Percentiles rank a stretch among this genome's conserved stretches.
These are phyloP conservation scores for Verticillium klebahnii DNA, from an alignment of 2,329 filamentous ascomycete species.

Conservation along the genomic window DNA sequence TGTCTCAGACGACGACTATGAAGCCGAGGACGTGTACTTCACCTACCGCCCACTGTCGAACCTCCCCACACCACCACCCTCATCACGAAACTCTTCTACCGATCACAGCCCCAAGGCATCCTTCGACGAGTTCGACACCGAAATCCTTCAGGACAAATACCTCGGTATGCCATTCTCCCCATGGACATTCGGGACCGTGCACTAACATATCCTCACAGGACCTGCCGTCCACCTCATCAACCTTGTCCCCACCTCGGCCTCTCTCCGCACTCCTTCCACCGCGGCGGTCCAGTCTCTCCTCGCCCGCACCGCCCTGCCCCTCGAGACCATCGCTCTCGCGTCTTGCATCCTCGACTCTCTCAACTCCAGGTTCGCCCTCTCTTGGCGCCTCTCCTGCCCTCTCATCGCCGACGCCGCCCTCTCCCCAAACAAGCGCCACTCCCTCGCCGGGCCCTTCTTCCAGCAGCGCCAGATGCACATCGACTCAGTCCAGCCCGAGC, in stretches of 20 bases:
- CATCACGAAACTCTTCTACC: slow-evolving; percentile 39
- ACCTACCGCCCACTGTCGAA: slow-evolving; percentile 65
- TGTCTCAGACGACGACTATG: slow-evolving; percentile 37
- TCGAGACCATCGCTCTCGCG: slow-evolving; percentile 59
- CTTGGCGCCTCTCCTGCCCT: slow-evolving; percentile 57
- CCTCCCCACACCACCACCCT: slow-evolving; percentile 62
- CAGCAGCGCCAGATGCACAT: slow-evolving; percentile 44
- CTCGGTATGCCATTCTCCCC: slow-evolving; percentile 26
- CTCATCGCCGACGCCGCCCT: slow-evolving; percentile 24
- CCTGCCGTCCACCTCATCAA: slow-evolving; percentile 63
- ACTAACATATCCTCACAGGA: slow-evolving; percentile 35
- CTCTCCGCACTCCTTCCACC: slow-evolving; percentile 53
- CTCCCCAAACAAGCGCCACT: slow-evolving; percentile 39
- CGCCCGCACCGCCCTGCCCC: slow-evolving; percentile 49
- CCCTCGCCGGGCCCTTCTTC: slow-evolving; percentile 34
- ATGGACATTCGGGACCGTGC: background rate
- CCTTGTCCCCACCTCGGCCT: slow-evolving; percentile 60
- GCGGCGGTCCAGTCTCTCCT: slow-evolving; percentile 57
- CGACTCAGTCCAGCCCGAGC: slow-evolving; percentile 56
- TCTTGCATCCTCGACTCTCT: slow-evolving; percentile 64
- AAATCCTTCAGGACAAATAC: slow-evolving; percentile 32
- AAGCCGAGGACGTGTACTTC: slow-evolving; percentile 51
- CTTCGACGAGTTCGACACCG: slow-evolving; percentile 33
- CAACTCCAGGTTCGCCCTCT: slow-evolving; percentile 56
- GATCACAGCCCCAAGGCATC: slow-evolving; percentile 36